A percentile compares a stretch with the other conserved stretches of the same genome.
Conservation (phyloP, 306 rosid species). For the Phaseolus lunatus region DNA sequence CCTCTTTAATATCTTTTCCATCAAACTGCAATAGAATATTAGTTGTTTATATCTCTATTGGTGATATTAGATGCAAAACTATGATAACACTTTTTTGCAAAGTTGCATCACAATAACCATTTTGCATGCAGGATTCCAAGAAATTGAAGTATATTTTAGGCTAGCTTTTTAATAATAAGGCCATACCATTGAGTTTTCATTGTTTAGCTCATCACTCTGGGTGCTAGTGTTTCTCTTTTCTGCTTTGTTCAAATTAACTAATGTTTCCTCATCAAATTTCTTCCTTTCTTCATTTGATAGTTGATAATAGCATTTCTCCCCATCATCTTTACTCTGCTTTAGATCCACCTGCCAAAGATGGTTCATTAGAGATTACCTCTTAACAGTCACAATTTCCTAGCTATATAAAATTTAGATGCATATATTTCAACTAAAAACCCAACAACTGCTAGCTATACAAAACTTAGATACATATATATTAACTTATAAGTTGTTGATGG, state of each 20-base stretch:
- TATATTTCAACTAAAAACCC: not conserved
- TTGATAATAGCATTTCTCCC: conserved; percentile 43
- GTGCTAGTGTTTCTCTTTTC: conserved; percentile 61
- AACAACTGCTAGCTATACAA: not conserved
- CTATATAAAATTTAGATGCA: not conserved
- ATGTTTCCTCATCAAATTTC: conserved; percentile 51
- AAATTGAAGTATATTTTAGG: conserved; percentile 21
- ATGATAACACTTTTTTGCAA: not conserved
- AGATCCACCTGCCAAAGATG: conserved; percentile 40
- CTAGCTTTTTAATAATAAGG: conserved; percentile 14
- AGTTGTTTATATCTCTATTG: conserved; percentile 15
- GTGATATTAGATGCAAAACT: conserved; percentile 16
- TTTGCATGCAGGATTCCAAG: conserved; percentile 29
- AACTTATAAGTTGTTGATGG: not conserved
- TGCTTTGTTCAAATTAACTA: conserved; percentile 74
- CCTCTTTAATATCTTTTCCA: conserved; percentile 26
- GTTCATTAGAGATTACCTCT: not conserved
- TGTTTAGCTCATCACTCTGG: conserved; percentile 68
- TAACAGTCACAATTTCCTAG: not conserved
- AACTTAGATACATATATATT: not conserved
- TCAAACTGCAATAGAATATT: conserved; percentile 38
- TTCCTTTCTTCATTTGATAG: conserved; percentile 45
- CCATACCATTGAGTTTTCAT: conserved; percentile 73
- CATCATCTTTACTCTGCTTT: conserved; percentile 42
- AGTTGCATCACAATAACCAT: conserved; percentile 17